Evolutionary conservation across 2,329 filamentous ascomycete species (phyloP), one percentile per base, ranked within the genome.

Genomic region (Stagonosporopsis cucurbitacearum): DNA sequence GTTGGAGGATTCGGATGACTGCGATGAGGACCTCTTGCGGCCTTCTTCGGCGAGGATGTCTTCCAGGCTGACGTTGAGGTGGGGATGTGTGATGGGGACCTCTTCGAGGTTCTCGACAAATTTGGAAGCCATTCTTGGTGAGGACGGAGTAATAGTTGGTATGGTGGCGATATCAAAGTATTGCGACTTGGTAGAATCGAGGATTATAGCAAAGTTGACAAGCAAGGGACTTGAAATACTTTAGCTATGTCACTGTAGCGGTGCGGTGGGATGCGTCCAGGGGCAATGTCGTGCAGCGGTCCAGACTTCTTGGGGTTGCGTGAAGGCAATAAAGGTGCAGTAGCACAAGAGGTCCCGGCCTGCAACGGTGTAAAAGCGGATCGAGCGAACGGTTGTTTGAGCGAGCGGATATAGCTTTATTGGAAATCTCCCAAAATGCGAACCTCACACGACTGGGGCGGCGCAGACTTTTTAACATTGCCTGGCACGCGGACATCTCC

Each of bases 61-160:
- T 32, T 77, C 72, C 19, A 77, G 64, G 12, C 69, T 74, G 59
- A 77, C 73, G 51, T 77, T 77, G 60, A 75, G 72, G 43, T 74
- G 71, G 26, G 73, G 72, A 40, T 76, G 72, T 20, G 68, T 71
- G 58, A 72, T 73, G 17, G 71, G 68, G 19, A 71, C 70, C 57
- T 72, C 68, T 56, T 75, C 70, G 50, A 77, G 70, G 60, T 74
- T 71, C 49, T 77, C 74, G 46, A 72, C 71, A 45, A 77, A 77
- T 45, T 75, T 75, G 25, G 73, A 76, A 17, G 69, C 63, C 67
- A 75, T 74, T 54, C 52, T 63, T 52, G 56, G 44, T 41, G 23
- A 17, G 26, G 22, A 39, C 30, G 19, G 22, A 32, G 33, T 33
- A 37, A 28, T 19, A 11, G 5, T 19, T 1, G 28, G 17, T 44